Evolutionary conservation across 148 eudicot species (phyloP).

Genomic region (Vaccinium macrocarpon): DNA sequence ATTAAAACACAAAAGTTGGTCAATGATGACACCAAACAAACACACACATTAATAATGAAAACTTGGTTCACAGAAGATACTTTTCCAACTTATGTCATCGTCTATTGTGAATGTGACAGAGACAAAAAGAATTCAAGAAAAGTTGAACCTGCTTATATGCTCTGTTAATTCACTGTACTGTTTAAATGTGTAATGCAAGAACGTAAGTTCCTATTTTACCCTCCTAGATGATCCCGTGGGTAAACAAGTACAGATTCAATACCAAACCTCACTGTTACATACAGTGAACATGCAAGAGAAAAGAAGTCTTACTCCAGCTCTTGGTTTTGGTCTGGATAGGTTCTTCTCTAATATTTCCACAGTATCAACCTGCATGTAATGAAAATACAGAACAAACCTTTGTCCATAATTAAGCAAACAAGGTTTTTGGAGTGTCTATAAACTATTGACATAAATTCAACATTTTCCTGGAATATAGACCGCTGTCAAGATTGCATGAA

Average conservation of each 20-base stretch:
- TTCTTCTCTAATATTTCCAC: neutral
- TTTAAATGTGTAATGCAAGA: neutral
- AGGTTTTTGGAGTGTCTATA: neutral
- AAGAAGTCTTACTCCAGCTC: neutral
- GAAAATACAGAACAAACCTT: neutral
- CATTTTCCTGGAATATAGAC: neutral
- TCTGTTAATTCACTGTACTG: neutral
- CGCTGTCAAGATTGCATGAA: neutral
- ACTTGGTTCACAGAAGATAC: neutral
- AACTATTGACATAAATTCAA: neutral
- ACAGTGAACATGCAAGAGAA: neutral
- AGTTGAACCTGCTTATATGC: neutral
- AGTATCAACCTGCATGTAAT: conserved; percentile 1
- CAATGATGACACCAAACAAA: neutral
- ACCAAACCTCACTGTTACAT: neutral
- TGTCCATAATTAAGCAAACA: neutral
- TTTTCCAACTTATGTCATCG: neutral
- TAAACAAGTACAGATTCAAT: neutral
- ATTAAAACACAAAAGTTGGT: neutral
- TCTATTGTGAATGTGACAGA: neutral
- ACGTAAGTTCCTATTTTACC: neutral
- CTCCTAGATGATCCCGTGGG: neutral
- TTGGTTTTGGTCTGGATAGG: neutral
- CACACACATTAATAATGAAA: neutral
- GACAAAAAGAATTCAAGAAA: neutral